Evolutionary conservation across 208 protist genomes (phyloP).

Genomic region (Naegleria fowleri): DNA sequence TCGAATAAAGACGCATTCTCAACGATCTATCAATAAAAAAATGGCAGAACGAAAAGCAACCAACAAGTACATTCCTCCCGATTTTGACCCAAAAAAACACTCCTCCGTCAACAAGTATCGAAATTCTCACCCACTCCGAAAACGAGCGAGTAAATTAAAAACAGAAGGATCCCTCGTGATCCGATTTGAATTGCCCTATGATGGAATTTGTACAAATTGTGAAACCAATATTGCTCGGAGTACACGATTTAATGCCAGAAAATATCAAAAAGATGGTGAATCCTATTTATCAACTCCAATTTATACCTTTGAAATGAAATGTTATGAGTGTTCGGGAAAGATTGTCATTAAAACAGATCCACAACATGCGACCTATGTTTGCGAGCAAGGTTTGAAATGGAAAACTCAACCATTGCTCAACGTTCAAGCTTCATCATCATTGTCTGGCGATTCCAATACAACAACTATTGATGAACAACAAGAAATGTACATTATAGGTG

Average conservation of each 20-base stretch:
- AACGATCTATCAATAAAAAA: not conserved
- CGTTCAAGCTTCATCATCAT: not conserved
- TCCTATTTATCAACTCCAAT: not conserved
- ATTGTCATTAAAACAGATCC: not conserved
- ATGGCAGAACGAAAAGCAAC: not conserved
- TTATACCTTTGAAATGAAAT: not conserved
- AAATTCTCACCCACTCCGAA: not conserved
- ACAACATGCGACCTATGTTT: not conserved
- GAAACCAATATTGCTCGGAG: not conserved
- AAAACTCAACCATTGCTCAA: not conserved
- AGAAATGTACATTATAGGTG: not conserved
- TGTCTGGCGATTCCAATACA: not conserved
- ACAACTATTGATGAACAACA: not conserved
- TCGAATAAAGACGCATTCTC: no score
- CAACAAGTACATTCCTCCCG: not conserved
- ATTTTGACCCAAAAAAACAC: slow-evolving; percentile 7
- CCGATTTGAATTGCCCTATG: not conserved
- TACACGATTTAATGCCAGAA: not conserved
- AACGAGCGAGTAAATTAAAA: slow-evolving; percentile 8
- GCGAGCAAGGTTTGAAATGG: not conserved
- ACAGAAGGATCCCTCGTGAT: not conserved
- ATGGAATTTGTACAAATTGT: not conserved
- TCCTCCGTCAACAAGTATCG: not conserved
- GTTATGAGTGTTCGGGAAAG: not conserved
- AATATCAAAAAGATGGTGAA: not conserved